Conservation (phyloP, 1,139 yeast species). For the Kodamaea derodonti region DNA sequence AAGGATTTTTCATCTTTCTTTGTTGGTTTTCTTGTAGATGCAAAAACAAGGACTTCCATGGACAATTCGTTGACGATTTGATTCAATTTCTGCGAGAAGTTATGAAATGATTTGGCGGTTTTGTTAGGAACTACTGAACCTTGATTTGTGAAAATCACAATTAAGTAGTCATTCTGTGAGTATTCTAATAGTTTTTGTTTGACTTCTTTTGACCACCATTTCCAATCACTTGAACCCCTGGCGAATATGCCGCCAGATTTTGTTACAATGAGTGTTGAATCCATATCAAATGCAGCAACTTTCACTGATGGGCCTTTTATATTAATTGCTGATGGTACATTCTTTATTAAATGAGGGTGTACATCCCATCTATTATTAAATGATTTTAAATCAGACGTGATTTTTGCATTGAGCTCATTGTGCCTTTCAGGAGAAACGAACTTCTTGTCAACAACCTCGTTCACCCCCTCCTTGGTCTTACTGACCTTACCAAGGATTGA, state of each 20-base stretch:
- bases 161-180: constrained; percentile 23
- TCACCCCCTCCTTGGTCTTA: neutral
- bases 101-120: constrained; percentile 49
- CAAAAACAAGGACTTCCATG: constrained; percentile 45
- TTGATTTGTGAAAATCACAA: constrained; percentile 84
- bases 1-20: constrained; percentile 10
- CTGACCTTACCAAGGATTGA: constrained; percentile 1
- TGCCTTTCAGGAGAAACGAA: too few species aligned
- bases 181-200: constrained; percentile 16
- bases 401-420: too few species aligned
- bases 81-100: constrained; percentile 44
- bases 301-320: constrained; percentile 17
- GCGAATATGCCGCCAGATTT: constrained; percentile 57
- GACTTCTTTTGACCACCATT: constrained; percentile 44
- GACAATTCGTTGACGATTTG: constrained; percentile 25
- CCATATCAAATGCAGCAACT: constrained; percentile 74
- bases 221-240: constrained; percentile 64
- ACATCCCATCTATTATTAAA: constrained; percentile 11
- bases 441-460: too few species aligned
- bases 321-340: constrained; percentile 20
- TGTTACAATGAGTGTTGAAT: constrained; percentile 63
- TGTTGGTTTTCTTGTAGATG: constrained; percentile 54
- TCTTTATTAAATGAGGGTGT: constrained; percentile 34
- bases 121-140: constrained; percentile 52
- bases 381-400: neutral